Evolutionary conservation across 768 basidiomycete genomes (phyloP).

Genomic region (Mycena chlorophos): DNA sequence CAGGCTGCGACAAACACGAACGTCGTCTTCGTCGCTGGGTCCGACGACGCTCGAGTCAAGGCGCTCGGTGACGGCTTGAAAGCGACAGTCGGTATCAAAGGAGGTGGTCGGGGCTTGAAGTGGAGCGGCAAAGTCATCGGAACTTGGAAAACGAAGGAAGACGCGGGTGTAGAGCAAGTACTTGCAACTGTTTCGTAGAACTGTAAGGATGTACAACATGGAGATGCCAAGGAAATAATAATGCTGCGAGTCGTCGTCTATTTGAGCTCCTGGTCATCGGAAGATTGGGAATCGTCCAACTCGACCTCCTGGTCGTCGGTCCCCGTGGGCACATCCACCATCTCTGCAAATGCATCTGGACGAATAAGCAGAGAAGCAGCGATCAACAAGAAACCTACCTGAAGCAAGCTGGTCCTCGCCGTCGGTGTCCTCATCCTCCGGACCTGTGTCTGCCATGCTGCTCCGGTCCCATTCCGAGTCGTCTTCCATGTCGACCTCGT

Average conservation of each 20-base stretch:
- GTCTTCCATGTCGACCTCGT: slow-evolving; percentile 38
- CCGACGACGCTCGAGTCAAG: slow-evolving; percentile 61
- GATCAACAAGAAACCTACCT: slow-evolving; percentile 16
- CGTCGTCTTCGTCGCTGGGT: slow-evolving; percentile 61
- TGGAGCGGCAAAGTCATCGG: slow-evolving; percentile 79
- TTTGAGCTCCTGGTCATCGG: slow-evolving; percentile 22
- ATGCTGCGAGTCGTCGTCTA: not conserved
- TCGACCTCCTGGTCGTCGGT: slow-evolving; percentile 16
- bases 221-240: not conserved
- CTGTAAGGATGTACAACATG: slow-evolving; percentile 7
- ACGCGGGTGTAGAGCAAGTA: slow-evolving; percentile 38
- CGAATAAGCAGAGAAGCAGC: not conserved
- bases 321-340: slow-evolving; percentile 13
- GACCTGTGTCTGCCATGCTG: slow-evolving; percentile 18
- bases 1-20: slow-evolving; percentile 51
- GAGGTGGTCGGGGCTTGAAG: slow-evolving; percentile 72
- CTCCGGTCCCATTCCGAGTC: slow-evolving; percentile 20
- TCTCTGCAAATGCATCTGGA: not conserved
- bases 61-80: slow-evolving; percentile 58
- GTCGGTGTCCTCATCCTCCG: slow-evolving; percentile 10
- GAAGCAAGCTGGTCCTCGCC: slow-evolving; percentile 19
- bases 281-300: slow-evolving; percentile 2
- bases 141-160: slow-evolving; percentile 58
- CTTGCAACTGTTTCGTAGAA: slow-evolving; percentile 26
- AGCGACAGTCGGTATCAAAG: slow-evolving; percentile 61